phyloP scores from a whole-genome alignment of 345 rosid genomes.

The Rhizophora apiculata region DNA sequence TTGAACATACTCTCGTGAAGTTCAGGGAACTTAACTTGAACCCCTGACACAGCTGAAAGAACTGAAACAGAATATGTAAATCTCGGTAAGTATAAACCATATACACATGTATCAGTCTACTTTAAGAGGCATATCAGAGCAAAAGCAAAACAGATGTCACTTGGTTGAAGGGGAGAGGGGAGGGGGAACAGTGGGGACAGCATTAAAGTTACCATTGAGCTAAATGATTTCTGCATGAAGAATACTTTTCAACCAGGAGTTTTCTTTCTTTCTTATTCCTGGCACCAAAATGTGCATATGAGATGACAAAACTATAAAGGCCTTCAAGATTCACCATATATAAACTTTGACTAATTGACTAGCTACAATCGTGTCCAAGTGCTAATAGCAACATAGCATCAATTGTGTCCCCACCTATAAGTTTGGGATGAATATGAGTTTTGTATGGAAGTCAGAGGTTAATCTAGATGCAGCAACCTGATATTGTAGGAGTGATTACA shows the following conservation, averaged over 20 bases:
- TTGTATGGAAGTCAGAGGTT: background rate
- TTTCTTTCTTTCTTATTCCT: background rate
- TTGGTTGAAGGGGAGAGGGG: no score
- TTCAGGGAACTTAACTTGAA: constrained; percentile 48
- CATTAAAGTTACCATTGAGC: no score
- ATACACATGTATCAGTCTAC: background rate
- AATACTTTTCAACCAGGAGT: no score
- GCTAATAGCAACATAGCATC: background rate
- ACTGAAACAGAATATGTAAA: constrained; percentile 41
- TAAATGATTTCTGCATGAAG: no score
- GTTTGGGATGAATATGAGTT: background rate
- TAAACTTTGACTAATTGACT: no score
- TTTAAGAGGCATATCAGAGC: no score
- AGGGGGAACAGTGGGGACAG: no score
- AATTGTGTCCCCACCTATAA: background rate
- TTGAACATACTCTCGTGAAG: constrained; percentile 65
- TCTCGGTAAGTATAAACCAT: background rate
- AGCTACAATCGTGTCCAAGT: no score
- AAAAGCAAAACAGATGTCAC: no score
- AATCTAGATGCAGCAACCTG: constrained; percentile 1
- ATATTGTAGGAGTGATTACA: constrained; percentile 19
- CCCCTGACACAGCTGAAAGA: constrained; percentile 79
- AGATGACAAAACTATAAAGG: no score
- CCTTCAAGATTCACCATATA: no score
- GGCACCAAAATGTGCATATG: no score